phyloP scores from a whole-genome alignment of 805 yeast genomes.

The Starmera caribaea region DNA sequence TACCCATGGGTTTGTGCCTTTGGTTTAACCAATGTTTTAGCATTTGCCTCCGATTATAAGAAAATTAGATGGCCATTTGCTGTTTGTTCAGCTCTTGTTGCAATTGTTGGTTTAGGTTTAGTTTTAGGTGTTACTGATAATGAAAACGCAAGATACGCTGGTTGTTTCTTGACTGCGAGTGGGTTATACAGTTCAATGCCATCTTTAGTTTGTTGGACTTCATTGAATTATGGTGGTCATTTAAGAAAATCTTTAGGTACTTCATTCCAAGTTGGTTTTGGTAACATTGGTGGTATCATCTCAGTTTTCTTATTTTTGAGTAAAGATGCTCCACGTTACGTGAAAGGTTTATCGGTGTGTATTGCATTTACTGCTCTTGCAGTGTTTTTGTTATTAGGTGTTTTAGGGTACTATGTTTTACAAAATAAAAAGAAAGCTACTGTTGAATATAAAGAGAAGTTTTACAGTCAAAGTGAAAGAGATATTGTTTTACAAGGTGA shows the following conservation, averaged over 20 bases:
- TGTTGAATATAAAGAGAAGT: slow-evolving; percentile 21
- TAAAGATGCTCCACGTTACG: slow-evolving; percentile 29
- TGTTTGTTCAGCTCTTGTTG: slow-evolving; percentile 22
- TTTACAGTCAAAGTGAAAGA: slow-evolving; percentile 20
- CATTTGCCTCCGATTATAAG: slow-evolving; percentile 49
- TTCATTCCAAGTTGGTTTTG: slow-evolving; percentile 28
- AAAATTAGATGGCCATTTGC: slow-evolving; percentile 36
- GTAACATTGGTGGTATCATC: slow-evolving; percentile 31
- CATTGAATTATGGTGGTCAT: slow-evolving; percentile 29
- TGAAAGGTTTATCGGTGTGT: slow-evolving; percentile 30
- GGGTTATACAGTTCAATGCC: slow-evolving; percentile 31
- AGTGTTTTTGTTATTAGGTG: slow-evolving; percentile 23
- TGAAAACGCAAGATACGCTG: slow-evolving; percentile 31
- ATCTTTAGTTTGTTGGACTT: slow-evolving; percentile 26
- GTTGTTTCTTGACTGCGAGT: slow-evolving; percentile 27
- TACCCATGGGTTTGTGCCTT: slow-evolving; percentile 81
- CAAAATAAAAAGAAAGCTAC: slow-evolving; percentile 28
- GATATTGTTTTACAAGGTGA: slow-evolving; percentile 29
- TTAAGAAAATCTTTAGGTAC: slow-evolving; percentile 29
- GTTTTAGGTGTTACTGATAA: slow-evolving; percentile 26
- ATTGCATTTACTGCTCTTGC: slow-evolving; percentile 35
- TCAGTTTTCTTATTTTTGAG: slow-evolving; percentile 27
- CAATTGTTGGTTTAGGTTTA: slow-evolving; percentile 24
- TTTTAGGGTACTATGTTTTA: slow-evolving; percentile 22
- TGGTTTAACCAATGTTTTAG: slow-evolving; percentile 53